Evolutionary conservation across 495 filamentous ascomycete species (phyloP), one percentile per base, ranked within the genome.

Genomic region (Apodospora peruviana): DNA sequence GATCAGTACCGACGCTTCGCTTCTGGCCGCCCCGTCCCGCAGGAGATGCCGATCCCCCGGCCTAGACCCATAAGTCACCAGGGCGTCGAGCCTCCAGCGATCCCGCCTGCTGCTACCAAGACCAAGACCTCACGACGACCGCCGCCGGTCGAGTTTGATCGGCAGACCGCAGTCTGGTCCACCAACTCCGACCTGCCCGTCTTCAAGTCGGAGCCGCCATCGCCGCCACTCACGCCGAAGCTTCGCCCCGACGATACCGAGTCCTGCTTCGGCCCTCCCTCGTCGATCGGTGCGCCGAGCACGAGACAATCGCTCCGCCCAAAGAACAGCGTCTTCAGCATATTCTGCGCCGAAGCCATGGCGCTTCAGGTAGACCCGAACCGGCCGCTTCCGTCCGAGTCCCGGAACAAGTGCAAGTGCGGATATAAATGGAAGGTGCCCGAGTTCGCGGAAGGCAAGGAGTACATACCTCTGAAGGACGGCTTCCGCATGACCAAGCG

Each of bases 261-360:
- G 40, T 66, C 47, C 3, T 55, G 47, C 40, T 50, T 45, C 20
- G 35, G 43, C 54, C 20, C 44, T 40, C 36, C 45, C 21, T 45
- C 50, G 1, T 42, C 48, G 52, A 10, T 51, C 37, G 18, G 46
- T 39, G 35, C 16, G 24, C 36, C 43, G 1, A 48, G 39, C 36
- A 17, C 45, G 3, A 21, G 40, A 27, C 37, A 38, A 32, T 29
- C 48, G 27, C 21, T 51, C 17, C 56, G 59, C 7, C 64, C 64
- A 18, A 62, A 59, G 52, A 70, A 70, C 45, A 62, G 61, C 50
- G 67, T 69, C 27, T 70, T 70, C 34, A 65, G 64, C 50, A 53
- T 66, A 35, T 70, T 70, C 40, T 70, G 67, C 44, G 51, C 67
- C 4, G 56, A 68, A 23, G 67, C 65, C 4, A 56, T 70, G 52